Evolutionary conservation across 257 asterid genomes (phyloP).

Genomic region (Schizonepeta tenuifolia): DNA sequence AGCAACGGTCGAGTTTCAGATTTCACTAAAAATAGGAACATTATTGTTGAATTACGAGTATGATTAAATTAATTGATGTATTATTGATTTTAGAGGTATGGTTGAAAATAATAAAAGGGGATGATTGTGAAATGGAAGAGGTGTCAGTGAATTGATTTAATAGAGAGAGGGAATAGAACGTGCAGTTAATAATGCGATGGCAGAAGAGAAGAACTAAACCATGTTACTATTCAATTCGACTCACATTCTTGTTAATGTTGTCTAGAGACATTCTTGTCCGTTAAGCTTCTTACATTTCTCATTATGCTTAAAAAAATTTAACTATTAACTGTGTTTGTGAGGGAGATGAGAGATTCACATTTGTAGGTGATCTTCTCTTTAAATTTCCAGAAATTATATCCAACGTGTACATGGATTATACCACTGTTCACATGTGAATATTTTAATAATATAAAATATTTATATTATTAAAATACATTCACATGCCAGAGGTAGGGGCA

Average conservation of each 20-base stretch:
- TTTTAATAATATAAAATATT: too few relatives aligned
- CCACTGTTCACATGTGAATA: too few relatives aligned
- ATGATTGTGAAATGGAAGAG: neutral
- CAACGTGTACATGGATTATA: too few relatives aligned
- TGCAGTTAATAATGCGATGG: conserved; percentile 20
- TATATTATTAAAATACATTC: too few relatives aligned
- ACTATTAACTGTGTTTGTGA: too few relatives aligned
- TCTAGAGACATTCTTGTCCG: neutral
- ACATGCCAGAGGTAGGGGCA: too few relatives aligned
- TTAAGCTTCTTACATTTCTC: neutral
- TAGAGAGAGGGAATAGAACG: conserved; percentile 1
- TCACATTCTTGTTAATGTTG: neutral
- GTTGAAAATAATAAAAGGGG: neutral
- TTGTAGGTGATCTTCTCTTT: too few relatives aligned
- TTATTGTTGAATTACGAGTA: neutral
- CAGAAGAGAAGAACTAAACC: neutral
- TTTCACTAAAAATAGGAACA: neutral
- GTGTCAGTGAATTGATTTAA: conserved; percentile 10
- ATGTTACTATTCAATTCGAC: neutral
- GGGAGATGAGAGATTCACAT: too few relatives aligned
- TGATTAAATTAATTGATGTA: neutral
- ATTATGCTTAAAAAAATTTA: too few relatives aligned
- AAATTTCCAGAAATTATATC: too few relatives aligned
- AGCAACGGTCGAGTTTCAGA: too few relatives aligned
- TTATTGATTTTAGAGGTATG: neutral